Evolutionary conservation across 2,329 filamentous ascomycete genomes (phyloP).

Genomic region (Fusarium compactum): DNA sequence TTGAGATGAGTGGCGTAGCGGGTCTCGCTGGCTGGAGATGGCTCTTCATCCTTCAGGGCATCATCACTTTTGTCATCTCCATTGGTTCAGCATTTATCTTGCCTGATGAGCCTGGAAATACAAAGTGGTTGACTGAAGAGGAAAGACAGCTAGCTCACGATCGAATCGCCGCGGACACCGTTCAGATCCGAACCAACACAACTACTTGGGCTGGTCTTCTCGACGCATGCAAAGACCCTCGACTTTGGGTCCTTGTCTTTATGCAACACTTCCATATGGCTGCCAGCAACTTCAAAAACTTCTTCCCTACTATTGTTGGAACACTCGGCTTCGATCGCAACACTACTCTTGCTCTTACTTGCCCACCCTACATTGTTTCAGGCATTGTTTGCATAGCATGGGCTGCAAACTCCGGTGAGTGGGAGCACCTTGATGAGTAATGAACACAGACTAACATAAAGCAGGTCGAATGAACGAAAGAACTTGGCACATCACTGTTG

Average conservation of each 20-base stretch:
- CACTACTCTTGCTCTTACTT: constrained; percentile 62
- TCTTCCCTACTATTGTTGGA: constrained; percentile 54
- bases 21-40: constrained; percentile 50
- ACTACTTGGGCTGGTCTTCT: constrained; percentile 58
- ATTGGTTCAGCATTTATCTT: constrained; percentile 50
- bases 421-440: fast-evolving
- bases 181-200: constrained; percentile 53
- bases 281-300: constrained; percentile 50
- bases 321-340: constrained; percentile 61
- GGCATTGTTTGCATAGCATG: constrained; percentile 42
- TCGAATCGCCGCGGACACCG: constrained; percentile 51
- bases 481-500: constrained; percentile 60
- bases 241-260: constrained; percentile 44
- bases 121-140: constrained; percentile 51
- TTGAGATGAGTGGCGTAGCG: constrained; percentile 42
- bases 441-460: constrained; percentile 27
- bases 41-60: constrained; percentile 50
- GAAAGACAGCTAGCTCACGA: constrained; percentile 58
- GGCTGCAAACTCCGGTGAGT: constrained; percentile 29
- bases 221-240: constrained; percentile 53
- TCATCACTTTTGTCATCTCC: constrained; percentile 44
- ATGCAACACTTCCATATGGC: constrained; percentile 32
- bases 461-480: constrained; percentile 53
- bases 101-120: constrained; percentile 55
- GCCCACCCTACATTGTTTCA: constrained; percentile 62